Evolutionary conservation across 75 land plant genomes (phyloP), one percentile per base, ranked within the genome.

Genomic region (Chamaecyparis obtusa): DNA sequence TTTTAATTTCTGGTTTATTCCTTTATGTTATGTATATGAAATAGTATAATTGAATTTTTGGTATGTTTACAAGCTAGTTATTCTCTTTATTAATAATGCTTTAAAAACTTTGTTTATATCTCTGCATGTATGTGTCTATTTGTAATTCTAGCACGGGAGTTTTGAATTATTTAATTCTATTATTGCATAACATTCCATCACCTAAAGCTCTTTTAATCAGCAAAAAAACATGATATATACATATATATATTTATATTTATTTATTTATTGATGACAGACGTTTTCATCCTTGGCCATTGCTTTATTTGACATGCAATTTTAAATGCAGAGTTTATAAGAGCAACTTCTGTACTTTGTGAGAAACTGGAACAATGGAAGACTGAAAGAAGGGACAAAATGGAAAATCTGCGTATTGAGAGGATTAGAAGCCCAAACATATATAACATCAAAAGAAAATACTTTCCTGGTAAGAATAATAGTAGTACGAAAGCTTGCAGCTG

Each of bases 381-480:
- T n/a, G 32, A 46, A 46, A 81, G 51, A 81, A 81, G 54, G 32
- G 83, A 46, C 46, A 81, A 46, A 81, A 81, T 81, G 83, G 83
- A 81, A 46, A 81, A 81, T 10, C 32, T 19, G 46, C 83, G 51
- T 9, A 10, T 46, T 11, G 51, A 46, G 83, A 81, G 83, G 54
- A 81, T 81, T 27, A 81, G 83, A 46, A 81, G 46, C 15, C 83
- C 54, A n/a, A 44, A 81, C 32, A 27, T 81, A 81, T 19, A 8
- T 27, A 27, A 46, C 49, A 44, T 49, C 54, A 81, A 81, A 44
- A 81, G 48, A 81, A 81, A n/a, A 81, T 32, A 81, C 16, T 37
- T 81, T 81, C 83, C 46, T 7, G 83, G 83, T 46, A 81, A 81
- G 32, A 13, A 27, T 81, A 46, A 81, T 37, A 13, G 27, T 81